Evolutionary conservation across 208 protist species (phyloP), one percentile per base, ranked within the genome.

Genomic region (Crithidia bombi): DNA sequence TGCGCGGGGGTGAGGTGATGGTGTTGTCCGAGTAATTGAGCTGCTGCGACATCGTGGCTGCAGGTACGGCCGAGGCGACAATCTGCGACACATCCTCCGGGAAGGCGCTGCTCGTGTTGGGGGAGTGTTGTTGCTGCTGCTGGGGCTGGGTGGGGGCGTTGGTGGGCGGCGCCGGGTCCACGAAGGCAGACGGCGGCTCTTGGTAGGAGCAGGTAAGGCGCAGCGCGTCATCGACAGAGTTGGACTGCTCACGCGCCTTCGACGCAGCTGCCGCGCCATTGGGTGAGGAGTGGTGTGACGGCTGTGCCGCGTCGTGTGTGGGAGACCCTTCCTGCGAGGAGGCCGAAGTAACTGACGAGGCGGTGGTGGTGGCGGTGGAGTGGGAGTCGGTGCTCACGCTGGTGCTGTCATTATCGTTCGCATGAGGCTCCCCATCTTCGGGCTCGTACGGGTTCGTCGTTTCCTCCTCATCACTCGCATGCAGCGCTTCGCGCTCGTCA

Each of bases 401-500:
- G 10, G 62, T 49, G 21, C 54, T 61, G 21, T 58, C 68, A 21
- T 43, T 55, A 19, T 65, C 28, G 56, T 33, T 47, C 41, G 46
- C 17, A 35, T 0, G 52, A 49, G 3, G 43, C 46, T 73, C 63
- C 2, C 36, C 71, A 9, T 50, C 62, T 21, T 67, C 70, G 32
- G 59, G 65, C 35, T 74, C 71, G 69, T 75, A 73, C 11, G 77
- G 66, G 54, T 82, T 75, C 3, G 76, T 75, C 12, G 63, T 77
- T 21, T 73, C 69, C n/a, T 69, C 67, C 30, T 83, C 78, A 32
- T 83, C 78, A 19, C 54, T 73, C n/a, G 78, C 78, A 35, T 79
- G 61, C 35, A 83, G 69, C 5, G 72, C 44, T 36, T 79, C 78
- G 33, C 78, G 72, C 11, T 63, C 10, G 39, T 30, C 56, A 11